Evolutionary conservation across 495 filamentous ascomycete genomes (phyloP).

Genomic region (Hamigera avellanea): DNA sequence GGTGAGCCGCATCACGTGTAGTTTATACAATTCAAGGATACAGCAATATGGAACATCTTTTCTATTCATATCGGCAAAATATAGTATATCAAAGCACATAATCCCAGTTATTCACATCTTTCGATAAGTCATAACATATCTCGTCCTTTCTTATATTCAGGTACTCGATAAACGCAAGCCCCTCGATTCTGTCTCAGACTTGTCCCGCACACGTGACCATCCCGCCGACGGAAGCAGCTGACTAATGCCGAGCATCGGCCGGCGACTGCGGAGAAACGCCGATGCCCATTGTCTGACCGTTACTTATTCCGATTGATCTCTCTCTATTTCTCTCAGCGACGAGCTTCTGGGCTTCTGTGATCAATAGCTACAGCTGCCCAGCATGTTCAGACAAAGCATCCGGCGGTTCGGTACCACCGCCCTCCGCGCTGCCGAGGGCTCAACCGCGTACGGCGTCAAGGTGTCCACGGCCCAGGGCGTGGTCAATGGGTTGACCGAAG

Average conservation of each 20-base stretch:
- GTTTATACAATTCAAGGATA: background rate
- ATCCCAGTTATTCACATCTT: no score
- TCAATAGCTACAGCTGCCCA: constrained; percentile 1
- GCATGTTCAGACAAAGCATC: constrained; percentile 46
- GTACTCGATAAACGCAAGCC: no score
- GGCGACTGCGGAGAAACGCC: constrained; percentile 7
- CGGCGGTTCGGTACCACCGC: constrained; percentile 47
- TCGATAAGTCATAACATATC: no score
- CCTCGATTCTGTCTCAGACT: no score
- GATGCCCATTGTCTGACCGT: no score
- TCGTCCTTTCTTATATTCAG: no score
- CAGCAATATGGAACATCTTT: no score
- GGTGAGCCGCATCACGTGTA: constrained; percentile 8
- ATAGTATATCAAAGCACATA: no score
- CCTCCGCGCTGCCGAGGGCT: constrained; percentile 39
- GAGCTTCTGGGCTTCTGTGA: no score
- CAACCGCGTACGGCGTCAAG: constrained; percentile 45
- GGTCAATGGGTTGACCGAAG: constrained; percentile 75
- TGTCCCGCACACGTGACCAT: background rate
- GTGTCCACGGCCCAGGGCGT: constrained; percentile 78
- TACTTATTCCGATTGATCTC: no score
- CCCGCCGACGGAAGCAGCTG: background rate
- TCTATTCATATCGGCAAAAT: no score
- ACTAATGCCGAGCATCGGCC: constrained; percentile 12
- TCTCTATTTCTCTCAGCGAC: no score